Conservation (phyloP, 2,329 filamentous ascomycete species). For the Fusarium mangiferae region DNA sequence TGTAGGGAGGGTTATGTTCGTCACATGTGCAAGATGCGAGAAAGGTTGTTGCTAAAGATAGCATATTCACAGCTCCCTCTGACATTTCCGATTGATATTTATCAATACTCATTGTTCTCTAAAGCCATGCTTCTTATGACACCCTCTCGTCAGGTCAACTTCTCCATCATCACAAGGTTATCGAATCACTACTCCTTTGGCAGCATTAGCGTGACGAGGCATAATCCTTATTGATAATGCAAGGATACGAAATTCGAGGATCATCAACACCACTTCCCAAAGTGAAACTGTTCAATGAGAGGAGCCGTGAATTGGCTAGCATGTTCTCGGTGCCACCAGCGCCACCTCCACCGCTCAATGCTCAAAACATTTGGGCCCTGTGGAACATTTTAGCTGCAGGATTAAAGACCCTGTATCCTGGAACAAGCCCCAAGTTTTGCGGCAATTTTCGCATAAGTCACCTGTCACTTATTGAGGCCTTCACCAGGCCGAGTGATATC, state of each 20-base stretch:
- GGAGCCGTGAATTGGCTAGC: neutral
- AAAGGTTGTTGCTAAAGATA: neutral
- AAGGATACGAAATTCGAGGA: neutral
- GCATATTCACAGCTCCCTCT: neutral
- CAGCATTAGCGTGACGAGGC: conserved; percentile 2
- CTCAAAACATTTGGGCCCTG: neutral
- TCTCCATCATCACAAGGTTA: neutral
- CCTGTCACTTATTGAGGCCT: neutral
- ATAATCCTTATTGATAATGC: neutral
- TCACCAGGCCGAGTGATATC: neutral
- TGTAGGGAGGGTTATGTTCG: neutral
- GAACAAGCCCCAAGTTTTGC: neutral
- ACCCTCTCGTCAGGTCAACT: neutral
- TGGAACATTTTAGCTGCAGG: conserved; percentile 12
- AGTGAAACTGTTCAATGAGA: neutral
- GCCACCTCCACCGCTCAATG: conserved; percentile 20
- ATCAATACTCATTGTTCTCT: neutral
- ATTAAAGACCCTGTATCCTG: neutral
- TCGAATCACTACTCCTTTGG: neutral
- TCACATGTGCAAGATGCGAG: neutral
- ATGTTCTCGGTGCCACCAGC: neutral
- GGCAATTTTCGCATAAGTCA: conserved; percentile 16
- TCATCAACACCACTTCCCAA: neutral
- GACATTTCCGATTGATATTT: neutral
- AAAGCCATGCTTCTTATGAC: neutral